A percentile compares a stretch with the other conserved stretches of the same genome.
Conservation (phyloP, 768 basidiomycete species). For the Rhizopogon vinicolor region DNA sequence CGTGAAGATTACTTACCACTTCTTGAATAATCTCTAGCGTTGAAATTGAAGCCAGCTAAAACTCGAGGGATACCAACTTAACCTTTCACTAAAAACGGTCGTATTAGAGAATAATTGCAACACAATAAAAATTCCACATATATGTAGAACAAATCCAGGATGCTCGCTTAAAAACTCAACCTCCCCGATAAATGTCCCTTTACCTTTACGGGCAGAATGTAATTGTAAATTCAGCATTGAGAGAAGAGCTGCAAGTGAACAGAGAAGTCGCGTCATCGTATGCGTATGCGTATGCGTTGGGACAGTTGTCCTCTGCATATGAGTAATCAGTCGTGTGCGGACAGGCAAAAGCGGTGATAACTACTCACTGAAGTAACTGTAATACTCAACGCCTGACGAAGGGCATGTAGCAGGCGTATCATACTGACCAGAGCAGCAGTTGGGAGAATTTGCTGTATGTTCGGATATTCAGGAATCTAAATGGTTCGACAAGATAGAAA, state of each 20-base stretch:
- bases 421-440: constrained; percentile 60
- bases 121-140: background rate
- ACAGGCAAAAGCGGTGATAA: background rate
- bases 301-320: constrained; percentile 34
- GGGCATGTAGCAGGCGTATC: constrained; percentile 54
- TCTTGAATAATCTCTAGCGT: too few relatives aligned
- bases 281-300: constrained; percentile 46
- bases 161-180: background rate
- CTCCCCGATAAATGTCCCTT: too few relatives aligned
- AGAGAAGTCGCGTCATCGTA: constrained; percentile 47
- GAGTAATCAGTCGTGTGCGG: background rate
- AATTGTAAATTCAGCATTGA: constrained; percentile 38
- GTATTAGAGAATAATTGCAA: too few relatives aligned
- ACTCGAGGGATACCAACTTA: too few relatives aligned
- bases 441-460: constrained; percentile 45
- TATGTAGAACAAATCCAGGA: background rate
- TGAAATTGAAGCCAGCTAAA: too few relatives aligned
- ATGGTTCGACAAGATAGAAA: background rate
- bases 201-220: constrained; percentile 36
- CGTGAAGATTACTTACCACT: too few relatives aligned
- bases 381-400: constrained; percentile 35
- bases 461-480: background rate
- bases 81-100: too few relatives aligned
- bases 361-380: constrained; percentile 42
- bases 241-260: constrained; percentile 34